Evolutionary conservation across 1,284 basidiomycete genomes (phyloP).

Genomic region (Ceratobasidium sp.): DNA sequence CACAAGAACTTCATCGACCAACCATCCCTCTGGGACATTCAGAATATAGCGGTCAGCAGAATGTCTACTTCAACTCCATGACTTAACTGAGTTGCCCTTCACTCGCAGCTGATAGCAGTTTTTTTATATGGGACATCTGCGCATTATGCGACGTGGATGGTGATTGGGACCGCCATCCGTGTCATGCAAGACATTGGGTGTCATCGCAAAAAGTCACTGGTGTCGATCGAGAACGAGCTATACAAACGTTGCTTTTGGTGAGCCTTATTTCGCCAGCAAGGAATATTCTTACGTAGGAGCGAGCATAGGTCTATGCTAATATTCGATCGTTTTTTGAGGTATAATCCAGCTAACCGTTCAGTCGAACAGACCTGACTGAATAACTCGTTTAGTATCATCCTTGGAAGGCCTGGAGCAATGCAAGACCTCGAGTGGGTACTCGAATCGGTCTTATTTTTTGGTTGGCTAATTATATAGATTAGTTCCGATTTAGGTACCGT

Average conservation of each 20-base stretch:
- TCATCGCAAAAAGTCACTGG: neutral
- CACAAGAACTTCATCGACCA: neutral
- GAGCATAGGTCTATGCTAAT: no score
- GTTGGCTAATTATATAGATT: neutral
- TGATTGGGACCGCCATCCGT: neutral
- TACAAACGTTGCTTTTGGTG: neutral
- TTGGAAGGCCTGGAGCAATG: neutral
- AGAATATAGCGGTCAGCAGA: neutral
- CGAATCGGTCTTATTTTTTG: neutral
- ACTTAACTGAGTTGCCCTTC: no score
- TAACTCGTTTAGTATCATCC: neutral
- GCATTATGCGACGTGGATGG: neutral
- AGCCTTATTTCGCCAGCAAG: neutral
- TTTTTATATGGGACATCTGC: neutral
- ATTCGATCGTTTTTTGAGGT: conserved; percentile 26
- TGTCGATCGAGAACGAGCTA: neutral
- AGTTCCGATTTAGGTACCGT: conserved; percentile 8
- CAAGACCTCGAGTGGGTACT: conserved; percentile 3
- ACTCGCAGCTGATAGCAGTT: no score
- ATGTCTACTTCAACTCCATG: no score
- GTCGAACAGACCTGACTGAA: neutral
- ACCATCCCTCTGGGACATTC: neutral
- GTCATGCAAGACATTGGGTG: neutral
- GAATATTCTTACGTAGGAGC: no score
- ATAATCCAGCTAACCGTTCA: no score